phyloP scores from a whole-genome alignment of 768 basidiomycete genomes.

The Amanita jacksonii region DNA sequence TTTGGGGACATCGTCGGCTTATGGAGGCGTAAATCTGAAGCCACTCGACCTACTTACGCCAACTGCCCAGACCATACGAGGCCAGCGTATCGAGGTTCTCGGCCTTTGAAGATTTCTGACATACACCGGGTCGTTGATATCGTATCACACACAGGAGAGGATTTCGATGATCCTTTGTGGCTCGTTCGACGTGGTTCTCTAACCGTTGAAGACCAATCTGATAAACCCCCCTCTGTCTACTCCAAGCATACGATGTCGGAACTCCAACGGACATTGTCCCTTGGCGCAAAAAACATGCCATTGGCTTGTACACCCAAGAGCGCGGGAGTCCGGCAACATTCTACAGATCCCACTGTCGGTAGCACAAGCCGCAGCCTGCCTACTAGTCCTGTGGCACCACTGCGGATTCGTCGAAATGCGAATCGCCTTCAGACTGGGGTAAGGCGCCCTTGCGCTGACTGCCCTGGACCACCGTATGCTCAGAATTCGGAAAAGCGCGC shows the following conservation, averaged over 20 bases:
- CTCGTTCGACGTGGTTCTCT: constrained; percentile 1
- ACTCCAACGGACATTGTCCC: neutral
- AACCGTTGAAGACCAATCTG: neutral
- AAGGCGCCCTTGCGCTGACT: neutral
- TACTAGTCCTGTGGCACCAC: neutral
- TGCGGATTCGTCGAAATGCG: neutral
- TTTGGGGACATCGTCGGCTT: neutral
- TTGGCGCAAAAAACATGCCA: neutral
- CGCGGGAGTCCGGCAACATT: neutral
- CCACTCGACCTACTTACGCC: neutral
- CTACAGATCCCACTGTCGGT: neutral
- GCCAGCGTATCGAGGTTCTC: neutral
- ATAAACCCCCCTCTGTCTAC: neutral
- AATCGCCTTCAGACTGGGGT: neutral
- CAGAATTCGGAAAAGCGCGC: constrained; percentile 1
- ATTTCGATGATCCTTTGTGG: constrained; percentile 2
- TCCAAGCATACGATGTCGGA: neutral
- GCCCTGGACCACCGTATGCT: neutral
- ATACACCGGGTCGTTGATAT: constrained; percentile 3
- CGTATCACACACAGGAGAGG: neutral
- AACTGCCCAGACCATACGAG: neutral
- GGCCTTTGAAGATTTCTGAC: constrained; percentile 1
- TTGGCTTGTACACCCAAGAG: neutral
- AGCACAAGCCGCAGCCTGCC: neutral
- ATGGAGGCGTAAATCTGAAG: neutral